Evolutionary conservation across 257 asterid species (phyloP), one percentile per base, ranked within the genome.

Genomic region (Ophiorrhiza pumila): DNA sequence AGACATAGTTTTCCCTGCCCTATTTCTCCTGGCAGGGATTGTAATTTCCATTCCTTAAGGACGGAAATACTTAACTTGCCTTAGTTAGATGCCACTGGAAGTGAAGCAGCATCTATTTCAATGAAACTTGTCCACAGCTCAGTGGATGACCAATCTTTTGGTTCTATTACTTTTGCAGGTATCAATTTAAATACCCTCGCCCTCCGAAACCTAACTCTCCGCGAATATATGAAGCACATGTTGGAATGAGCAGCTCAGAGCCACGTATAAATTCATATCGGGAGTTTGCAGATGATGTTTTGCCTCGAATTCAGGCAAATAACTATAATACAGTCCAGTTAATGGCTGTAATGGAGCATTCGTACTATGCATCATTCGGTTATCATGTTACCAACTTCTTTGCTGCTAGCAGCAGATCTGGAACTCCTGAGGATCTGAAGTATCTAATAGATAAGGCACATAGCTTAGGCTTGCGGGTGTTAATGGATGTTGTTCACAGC

Each of bases 261-360:
- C 95, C 92, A 7, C 85, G 86, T 62, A 79, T 94, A 67, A 92
- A 85, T 77, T 83, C 99, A 45, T 94, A 94, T 60, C 81, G 91
- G 72, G 95, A 91, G 78, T 94, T 94, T 69, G 98, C 98, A 15
- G 98, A 94, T 83, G 84, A 86, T 61, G 80, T 90, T 69, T 77
- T 94, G 83, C 99, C 98, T 77, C 99, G 93, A 59, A 86, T 94
- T 75, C 80, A 75, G 76, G 95, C 87, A 76, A 91, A 91, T 81
- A 86, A 86, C 73, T 94, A 94, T 77, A 94, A 94, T 72, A 90
- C 97, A 50, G 85, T 94, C 80, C 99, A 94, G 88, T 83, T 94
- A 82, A 94, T 94, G 99, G 99, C 97, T 77, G 82, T 94, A 47
- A 91, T 91, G 96, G 99, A 94, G 83, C 99, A 94, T 84, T 91